Evolutionary conservation across 1,284 basidiomycete genomes (phyloP).

Genomic region (Cutaneotrichosporon dermatis): DNA sequence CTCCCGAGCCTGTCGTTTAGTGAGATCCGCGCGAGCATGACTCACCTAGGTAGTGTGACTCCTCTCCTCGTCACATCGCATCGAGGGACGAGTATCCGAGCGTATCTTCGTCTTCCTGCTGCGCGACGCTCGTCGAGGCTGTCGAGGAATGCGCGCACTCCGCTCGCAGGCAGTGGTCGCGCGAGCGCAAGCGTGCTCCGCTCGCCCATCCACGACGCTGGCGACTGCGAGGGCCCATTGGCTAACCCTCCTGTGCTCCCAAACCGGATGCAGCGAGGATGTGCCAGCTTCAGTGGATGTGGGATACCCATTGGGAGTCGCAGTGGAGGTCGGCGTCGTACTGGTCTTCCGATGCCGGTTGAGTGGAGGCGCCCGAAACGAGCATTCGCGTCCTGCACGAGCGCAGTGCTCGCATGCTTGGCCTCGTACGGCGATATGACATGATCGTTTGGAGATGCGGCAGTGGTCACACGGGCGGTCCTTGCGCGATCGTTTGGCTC

Average conservation of each 20-base stretch:
- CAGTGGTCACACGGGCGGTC: conserved; percentile 27
- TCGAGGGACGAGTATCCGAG: conserved; percentile 20
- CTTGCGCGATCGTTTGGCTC: conserved; percentile 17
- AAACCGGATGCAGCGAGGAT: conserved; percentile 1
- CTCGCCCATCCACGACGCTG: conserved; percentile 11
- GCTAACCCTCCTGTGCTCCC: background rate
- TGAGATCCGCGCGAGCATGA: background rate
- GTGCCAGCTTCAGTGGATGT: background rate
- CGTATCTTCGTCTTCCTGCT: conserved; percentile 6
- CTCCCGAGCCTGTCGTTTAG: conserved; percentile 10
- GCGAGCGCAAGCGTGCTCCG: conserved; percentile 2
- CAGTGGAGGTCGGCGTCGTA: background rate
- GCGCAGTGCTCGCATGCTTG: conserved; percentile 20
- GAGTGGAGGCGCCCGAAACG: conserved; percentile 17
- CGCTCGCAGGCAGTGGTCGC: background rate
- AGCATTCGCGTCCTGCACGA: conserved; percentile 12
- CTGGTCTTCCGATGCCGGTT: conserved; percentile 18
- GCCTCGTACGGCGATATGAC: conserved; percentile 19
- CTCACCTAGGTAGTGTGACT: conserved; percentile 25
- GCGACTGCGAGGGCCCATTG: background rate
- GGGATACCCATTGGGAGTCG: background rate
- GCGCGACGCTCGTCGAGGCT: conserved; percentile 11
- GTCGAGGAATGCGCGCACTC: conserved; percentile 13
- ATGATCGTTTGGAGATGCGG: conserved; percentile 19
- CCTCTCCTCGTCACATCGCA: conserved; percentile 22